phyloP scores from a whole-genome alignment of 2,329 filamentous ascomycete species.

The Alternaria atra region DNA sequence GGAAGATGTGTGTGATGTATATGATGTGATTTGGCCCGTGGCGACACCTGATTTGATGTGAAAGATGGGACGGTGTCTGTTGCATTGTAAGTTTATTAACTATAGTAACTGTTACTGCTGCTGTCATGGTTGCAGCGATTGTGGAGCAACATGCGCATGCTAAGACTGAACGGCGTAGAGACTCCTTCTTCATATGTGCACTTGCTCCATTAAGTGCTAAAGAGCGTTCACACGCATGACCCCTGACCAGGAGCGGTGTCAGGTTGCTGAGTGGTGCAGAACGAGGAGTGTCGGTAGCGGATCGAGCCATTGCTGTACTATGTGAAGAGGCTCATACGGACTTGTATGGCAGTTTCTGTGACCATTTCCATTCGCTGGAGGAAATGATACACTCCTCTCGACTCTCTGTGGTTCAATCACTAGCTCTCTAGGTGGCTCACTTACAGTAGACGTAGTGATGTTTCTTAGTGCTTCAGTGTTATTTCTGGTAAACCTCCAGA shows the following conservation, averaged over 20 bases:
- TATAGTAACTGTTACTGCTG: conserved; percentile 9
- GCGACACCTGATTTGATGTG: conserved; percentile 17
- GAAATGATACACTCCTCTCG: conserved; percentile 19
- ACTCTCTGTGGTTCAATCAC: conserved; percentile 22
- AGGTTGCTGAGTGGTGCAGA: conserved; percentile 25
- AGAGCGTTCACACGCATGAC: conserved; percentile 24
- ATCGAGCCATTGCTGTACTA: conserved; percentile 18
- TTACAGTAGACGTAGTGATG: conserved; percentile 31
- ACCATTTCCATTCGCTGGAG: conserved; percentile 19
- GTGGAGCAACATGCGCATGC: conserved; percentile 31
- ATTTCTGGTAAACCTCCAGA: conserved; percentile 37
- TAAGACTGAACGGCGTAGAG: conserved; percentile 29
- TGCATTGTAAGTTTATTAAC: conserved; percentile 19
- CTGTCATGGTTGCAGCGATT: too few relatives aligned
- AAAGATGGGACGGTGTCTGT: conserved; percentile 11
- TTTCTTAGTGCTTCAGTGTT: conserved; percentile 32
- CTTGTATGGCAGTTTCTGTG: conserved; percentile 39
- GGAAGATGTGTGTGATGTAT: conserved; percentile 20
- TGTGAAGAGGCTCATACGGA: conserved; percentile 40
- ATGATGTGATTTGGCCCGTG: conserved; percentile 15
- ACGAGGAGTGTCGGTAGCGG: conserved; percentile 22
- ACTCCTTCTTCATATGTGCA: conserved; percentile 29
- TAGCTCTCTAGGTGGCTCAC: conserved; percentile 22
- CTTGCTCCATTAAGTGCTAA: conserved; percentile 26
- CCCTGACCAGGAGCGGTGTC: conserved; percentile 18